phyloP scores from a whole-genome alignment of 768 basidiomycete genomes.

The Tylopilus felleus region DNA sequence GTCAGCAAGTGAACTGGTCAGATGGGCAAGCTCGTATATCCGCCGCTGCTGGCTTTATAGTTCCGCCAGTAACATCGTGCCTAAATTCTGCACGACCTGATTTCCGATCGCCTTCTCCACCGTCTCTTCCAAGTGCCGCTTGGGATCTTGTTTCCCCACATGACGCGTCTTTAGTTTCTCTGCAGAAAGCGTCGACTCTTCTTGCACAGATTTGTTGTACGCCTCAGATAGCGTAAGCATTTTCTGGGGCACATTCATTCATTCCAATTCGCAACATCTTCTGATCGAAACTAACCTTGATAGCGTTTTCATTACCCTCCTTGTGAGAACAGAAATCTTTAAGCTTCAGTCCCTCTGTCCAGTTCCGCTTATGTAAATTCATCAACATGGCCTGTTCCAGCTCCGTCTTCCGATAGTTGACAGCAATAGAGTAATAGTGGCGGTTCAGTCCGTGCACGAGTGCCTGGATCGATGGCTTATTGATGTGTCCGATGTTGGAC shows the following conservation, averaged over 20 bases:
- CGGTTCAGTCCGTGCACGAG: conserved; percentile 96
- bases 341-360: conserved; percentile 95
- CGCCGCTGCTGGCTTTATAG: conserved; percentile 44
- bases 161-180: conserved; percentile 97
- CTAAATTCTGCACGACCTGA: conserved; percentile 93
- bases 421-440: conserved; percentile 97
- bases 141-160: conserved; percentile 97
- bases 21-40: neutral
- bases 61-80: conserved; percentile 92
- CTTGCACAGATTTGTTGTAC: conserved; percentile 97
- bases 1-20: neutral
- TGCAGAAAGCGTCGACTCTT: conserved; percentile 90
- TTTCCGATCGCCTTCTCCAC: conserved; percentile 98
- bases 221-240: conserved; percentile 92
- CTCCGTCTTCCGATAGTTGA: conserved; percentile 98
- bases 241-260: conserved; percentile 32
- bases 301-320: conserved; percentile 84
- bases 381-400: conserved; percentile 98
- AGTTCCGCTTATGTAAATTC: conserved; percentile 98
- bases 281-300: conserved; percentile 65
- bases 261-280: conserved; percentile 17
- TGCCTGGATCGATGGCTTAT: conserved; percentile 98
- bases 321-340: conserved; percentile 89
- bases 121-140: conserved; percentile 94
- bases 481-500: conserved; percentile 97